Percentiles rank a stretch among this genome's conserved stretches.
Conservation (phyloP, 2,329 filamentous ascomycete genomes). For the Colletotrichum lentis region DNA sequence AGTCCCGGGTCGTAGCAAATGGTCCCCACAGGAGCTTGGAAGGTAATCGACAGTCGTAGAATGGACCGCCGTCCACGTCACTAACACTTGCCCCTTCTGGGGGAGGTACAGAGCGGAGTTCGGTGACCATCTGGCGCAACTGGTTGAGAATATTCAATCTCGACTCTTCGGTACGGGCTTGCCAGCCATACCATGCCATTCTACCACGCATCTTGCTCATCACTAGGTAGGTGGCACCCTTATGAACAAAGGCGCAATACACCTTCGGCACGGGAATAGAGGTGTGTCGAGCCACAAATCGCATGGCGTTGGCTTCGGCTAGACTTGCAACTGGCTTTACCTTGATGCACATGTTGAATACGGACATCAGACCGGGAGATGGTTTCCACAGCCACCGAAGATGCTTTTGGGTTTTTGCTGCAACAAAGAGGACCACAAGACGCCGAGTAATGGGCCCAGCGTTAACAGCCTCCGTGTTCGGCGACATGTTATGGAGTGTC, state of each 20-base stretch:
- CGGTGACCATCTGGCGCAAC: conserved; percentile 37
- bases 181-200: conserved; percentile 33
- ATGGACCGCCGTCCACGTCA: conserved; percentile 39
- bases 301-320: conserved; percentile 50
- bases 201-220: conserved; percentile 51
- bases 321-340: conserved; percentile 45
- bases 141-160: conserved; percentile 39
- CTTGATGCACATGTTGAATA: conserved; percentile 45
- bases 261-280: conserved; percentile 55
- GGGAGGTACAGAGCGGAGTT: conserved; percentile 37
- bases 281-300: conserved; percentile 49
- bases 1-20: conserved; percentile 34
- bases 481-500: no score
- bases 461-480: no score
- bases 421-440: no score
- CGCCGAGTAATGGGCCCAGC: no score
- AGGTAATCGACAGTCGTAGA: conserved; percentile 42
- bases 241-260: conserved; percentile 51
- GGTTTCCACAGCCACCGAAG: conserved; percentile 1
- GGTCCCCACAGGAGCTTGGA: conserved; percentile 40
- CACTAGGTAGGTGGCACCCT: conserved; percentile 51
- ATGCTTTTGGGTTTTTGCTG: no score
- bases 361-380: background rate
- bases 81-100: conserved; percentile 28
- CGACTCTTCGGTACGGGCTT: conserved; percentile 36